A percentile compares a stretch with the other conserved stretches of the same genome.
phyloP scores from a whole-genome alignment of 2,329 filamentous ascomycete species.

The Ceratocystis huliohia region DNA sequence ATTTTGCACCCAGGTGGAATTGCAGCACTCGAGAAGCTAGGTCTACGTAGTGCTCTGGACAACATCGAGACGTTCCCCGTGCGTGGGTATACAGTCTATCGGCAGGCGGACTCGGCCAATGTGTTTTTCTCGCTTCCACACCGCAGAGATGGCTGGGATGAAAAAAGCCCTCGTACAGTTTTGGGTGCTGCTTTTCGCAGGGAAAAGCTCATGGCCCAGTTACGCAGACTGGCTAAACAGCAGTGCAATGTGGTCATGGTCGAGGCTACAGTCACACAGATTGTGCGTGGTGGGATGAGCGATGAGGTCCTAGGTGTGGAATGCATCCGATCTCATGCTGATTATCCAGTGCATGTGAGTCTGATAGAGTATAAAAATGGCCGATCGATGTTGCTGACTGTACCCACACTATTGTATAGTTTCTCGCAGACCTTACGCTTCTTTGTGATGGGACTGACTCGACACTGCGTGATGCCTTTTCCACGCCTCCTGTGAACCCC shows the following conservation, averaged over 20 bases:
- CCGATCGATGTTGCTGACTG: not conserved
- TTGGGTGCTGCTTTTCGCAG: constrained; percentile 8
- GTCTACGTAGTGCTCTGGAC: constrained; percentile 69
- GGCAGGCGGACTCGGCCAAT: not conserved
- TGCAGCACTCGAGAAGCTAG: constrained; percentile 63
- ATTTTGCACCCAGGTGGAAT: constrained; percentile 86
- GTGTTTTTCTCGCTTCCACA: constrained; percentile 13
- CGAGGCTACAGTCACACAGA: constrained; percentile 16
- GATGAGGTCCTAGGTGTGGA: constrained; percentile 17
- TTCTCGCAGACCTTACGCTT: constrained; percentile 18
- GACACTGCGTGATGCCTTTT: constrained; percentile 23
- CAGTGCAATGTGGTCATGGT: constrained; percentile 5
- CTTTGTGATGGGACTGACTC: constrained; percentile 17
- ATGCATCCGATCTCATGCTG: not conserved
- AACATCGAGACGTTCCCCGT: constrained; percentile 44
- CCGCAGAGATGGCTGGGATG: constrained; percentile 3
- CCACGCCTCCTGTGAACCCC: constrained; percentile 22
- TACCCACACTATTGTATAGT: constrained; percentile 2
- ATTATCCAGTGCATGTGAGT: constrained; percentile 17
- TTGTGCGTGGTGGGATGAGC: constrained; percentile 15
- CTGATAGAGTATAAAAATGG: not conserved
- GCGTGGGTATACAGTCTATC: constrained; percentile 15
- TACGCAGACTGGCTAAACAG: not conserved
- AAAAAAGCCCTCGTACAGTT: not conserved
- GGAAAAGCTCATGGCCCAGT: not conserved